Evolutionary conservation across 1,284 basidiomycete genomes (phyloP).

Genomic region (Peniophora sp.): DNA sequence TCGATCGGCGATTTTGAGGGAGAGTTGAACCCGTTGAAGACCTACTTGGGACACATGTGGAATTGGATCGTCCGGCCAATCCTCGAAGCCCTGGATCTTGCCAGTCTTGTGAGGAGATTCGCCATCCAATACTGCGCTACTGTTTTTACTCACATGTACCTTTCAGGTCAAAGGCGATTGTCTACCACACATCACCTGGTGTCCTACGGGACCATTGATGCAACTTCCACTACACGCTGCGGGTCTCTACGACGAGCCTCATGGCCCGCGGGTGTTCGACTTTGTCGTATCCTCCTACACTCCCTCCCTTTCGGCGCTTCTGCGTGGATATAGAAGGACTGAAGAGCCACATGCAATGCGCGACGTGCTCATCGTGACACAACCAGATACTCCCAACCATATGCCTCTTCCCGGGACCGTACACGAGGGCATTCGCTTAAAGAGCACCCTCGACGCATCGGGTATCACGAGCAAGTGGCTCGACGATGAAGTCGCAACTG

Average conservation of each 20-base stretch:
- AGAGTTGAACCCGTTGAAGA: background rate
- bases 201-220: constrained; percentile 14
- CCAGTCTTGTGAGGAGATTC: background rate
- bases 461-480: constrained; percentile 5
- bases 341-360: constrained; percentile 14
- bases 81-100: background rate
- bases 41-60: background rate
- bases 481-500: constrained; percentile 7
- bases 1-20: background rate
- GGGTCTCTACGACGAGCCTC: constrained; percentile 6
- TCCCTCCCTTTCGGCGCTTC: constrained; percentile 9
- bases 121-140: no score
- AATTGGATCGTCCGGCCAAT: background rate
- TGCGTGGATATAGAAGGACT: background rate
- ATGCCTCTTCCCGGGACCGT: background rate
- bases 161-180: background rate
- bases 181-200: constrained; percentile 14
- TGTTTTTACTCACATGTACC: background rate
- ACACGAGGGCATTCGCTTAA: constrained; percentile 2
- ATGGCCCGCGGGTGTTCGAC: constrained; percentile 5
- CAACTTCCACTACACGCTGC: constrained; percentile 18
- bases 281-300: constrained; percentile 16
- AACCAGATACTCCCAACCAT: background rate
- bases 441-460: constrained; percentile 6
- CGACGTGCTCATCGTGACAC: constrained; percentile 1